phyloP scores from a whole-genome alignment of 1,284 basidiomycete species.

The Trametes versicolor region DNA sequence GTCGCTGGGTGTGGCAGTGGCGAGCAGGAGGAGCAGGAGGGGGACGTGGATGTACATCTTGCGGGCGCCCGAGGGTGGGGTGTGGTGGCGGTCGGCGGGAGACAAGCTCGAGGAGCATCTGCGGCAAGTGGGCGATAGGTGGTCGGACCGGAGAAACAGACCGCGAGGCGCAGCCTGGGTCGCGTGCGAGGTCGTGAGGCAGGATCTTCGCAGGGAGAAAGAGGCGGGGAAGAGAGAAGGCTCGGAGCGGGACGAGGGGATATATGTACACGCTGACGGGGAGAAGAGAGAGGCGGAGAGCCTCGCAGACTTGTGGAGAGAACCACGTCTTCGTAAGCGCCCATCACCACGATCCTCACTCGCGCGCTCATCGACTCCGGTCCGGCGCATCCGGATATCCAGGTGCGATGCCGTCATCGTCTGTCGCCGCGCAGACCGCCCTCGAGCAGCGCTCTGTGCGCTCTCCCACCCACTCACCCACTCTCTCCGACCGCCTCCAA shows the following conservation, averaged over 20 bases:
- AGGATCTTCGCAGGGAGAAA: constrained; percentile 11
- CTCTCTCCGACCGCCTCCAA: too few species aligned
- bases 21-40: constrained; percentile 48
- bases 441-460: too few species aligned
- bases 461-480: too few species aligned
- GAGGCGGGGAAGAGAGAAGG: constrained; percentile 11
- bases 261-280: constrained; percentile 23
- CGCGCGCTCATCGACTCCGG: not conserved
- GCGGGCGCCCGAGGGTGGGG: constrained; percentile 24
- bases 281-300: constrained; percentile 16
- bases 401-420: not conserved
- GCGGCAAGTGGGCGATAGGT: constrained; percentile 2
- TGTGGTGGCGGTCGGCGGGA: constrained; percentile 24
- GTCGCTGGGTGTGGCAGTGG: constrained; percentile 45
- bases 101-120: constrained; percentile 8
- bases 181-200: too few species aligned
- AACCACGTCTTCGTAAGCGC: constrained; percentile 18
- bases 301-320: constrained; percentile 18
- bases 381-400: not conserved
- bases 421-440: not conserved
- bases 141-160: constrained; percentile 17
- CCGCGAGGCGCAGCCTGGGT: constrained; percentile 33
- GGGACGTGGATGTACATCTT: constrained; percentile 37
- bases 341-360: constrained; percentile 2
- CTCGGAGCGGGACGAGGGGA: not conserved